These are phyloP conservation scores for Raffaelea albimanens DNA, from an alignment of 2,329 filamentous ascomycete genomes.

Conservation along the genomic window DNA sequence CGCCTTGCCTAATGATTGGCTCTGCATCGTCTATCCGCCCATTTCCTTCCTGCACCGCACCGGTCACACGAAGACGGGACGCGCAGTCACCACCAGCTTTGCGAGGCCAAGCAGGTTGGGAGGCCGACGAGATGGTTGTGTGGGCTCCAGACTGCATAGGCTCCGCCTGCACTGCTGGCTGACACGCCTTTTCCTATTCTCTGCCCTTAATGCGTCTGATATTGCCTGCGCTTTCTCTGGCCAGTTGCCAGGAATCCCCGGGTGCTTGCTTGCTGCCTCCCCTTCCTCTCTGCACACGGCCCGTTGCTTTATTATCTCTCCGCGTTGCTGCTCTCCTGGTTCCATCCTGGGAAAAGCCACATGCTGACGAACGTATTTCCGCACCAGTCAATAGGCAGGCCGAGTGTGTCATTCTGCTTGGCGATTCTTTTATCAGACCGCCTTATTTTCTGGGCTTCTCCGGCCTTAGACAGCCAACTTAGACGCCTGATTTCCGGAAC, in stretches of 20 bases:
- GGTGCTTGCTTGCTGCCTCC: too few species aligned
- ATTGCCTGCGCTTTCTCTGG: neutral
- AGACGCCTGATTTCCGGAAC: too few species aligned
- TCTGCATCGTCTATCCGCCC: neutral
- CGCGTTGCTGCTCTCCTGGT: too few species aligned
- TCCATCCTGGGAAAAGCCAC: too few species aligned
- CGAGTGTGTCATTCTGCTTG: too few species aligned
- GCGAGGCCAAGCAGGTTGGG: neutral
- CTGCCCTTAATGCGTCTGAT: neutral
- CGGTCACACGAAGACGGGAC: slow-evolving; percentile 1
- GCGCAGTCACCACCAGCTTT: neutral
- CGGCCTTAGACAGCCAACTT: too few species aligned
- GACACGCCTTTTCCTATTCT: neutral
- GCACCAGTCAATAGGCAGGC: too few species aligned
- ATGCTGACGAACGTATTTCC: too few species aligned
- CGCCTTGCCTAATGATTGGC: neutral
- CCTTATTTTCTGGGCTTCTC: too few species aligned
- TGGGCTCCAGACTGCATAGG: slow-evolving; percentile 3
- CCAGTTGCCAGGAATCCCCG: neutral
- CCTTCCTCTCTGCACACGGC: too few species aligned
- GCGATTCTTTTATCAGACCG: too few species aligned
- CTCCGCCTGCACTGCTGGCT: slow-evolving; percentile 9
- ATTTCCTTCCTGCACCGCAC: neutral
- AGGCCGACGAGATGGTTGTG: neutral
- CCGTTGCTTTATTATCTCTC: too few species aligned